Base-by-base conservation (phyloP, 2,329 filamentous ascomycete species). In the Trichophaea hybrida region DNA sequence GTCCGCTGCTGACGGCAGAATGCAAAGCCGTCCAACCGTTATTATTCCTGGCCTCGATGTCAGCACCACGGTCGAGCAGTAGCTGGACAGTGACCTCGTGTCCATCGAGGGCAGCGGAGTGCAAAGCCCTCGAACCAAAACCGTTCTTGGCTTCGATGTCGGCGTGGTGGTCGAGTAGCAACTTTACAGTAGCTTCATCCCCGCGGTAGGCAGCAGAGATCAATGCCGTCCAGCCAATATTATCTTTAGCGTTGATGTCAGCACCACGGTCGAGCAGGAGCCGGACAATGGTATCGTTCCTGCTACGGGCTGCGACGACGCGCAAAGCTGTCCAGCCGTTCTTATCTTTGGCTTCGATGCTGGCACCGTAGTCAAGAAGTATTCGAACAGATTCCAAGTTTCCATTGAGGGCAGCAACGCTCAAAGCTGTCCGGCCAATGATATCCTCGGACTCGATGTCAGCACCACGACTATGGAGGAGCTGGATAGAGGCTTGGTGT, bases 111-210 rank as follows among this genome's bases (percentile, higher is more conserved):
- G 44, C 44, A 24, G 61, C 61, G 57, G 68, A 65, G 7, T 67
- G 38, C 46, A 56, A 50, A 15, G 57, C 48, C 57, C 63, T 62
- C 38, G 63, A 59, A 4, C 64, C 31, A 17, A 35, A 49, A 34
- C 64, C 58, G 4, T 64, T 52, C n/a, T n/a, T n/a, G n/a, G n/a
- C n/a, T n/a, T n/a, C n/a, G n/a, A n/a, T n/a, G 59, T 64, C 48
- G 2, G 64, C 65, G 10, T 63, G 65, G 37, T 65, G 59, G 10
- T 64, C 37, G 12, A 63, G 58, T 3, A 63, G 37, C 2, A 58
- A 50, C 49, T 56, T 64, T 1, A 65, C 61, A 6, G 40, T 34
- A 35, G n/a, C n/a, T n/a, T n/a, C n/a, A n/a, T n/a, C n/a, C n/a
- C n/a, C n/a, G n/a, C n/a, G n/a, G n/a, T n/a, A n/a, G n/a, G n/a